Evolutionary conservation across 164 flowering plant genomes (phyloP).

Genomic region (Annona cherimola): DNA sequence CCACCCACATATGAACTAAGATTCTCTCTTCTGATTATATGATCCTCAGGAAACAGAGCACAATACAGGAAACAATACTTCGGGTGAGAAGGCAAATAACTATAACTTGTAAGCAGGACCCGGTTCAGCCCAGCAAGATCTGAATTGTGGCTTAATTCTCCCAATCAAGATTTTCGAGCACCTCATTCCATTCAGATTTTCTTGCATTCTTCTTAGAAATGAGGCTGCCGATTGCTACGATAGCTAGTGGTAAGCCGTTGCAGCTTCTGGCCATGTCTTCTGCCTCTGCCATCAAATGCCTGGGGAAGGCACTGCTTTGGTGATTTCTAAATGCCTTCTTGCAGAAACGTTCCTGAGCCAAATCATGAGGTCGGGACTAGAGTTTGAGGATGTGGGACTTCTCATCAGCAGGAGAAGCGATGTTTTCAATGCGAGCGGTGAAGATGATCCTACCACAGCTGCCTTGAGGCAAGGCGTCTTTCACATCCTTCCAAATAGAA

Average conservation of each 20-base stretch:
- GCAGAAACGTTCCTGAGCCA: no score
- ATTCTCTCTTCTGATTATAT: slow-evolving; percentile 29
- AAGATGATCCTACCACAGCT: slow-evolving; percentile 1
- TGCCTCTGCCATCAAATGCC: no score
- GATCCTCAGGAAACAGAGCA: slow-evolving; percentile 34
- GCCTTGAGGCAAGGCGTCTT: neutral
- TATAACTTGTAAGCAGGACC: slow-evolving; percentile 8
- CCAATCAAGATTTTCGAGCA: no score
- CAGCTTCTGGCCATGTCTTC: no score
- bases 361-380: neutral
- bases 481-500: neutral
- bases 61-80: slow-evolving; percentile 45
- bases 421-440: slow-evolving; percentile 7
- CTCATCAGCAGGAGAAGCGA: neutral
- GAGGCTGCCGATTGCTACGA: no score
- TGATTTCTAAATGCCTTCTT: no score
- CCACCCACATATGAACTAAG: slow-evolving; percentile 45
- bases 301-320: no score
- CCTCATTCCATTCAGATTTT: no score
- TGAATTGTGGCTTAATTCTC: no score
- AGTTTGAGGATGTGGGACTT: neutral
- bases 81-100: slow-evolving; percentile 33
- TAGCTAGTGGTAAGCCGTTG: no score
- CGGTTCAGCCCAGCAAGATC: no score
- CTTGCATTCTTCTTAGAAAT: no score